Base-by-base conservation (phyloP, 73 alveolate species). In the Uronychia setigera region DNA sequence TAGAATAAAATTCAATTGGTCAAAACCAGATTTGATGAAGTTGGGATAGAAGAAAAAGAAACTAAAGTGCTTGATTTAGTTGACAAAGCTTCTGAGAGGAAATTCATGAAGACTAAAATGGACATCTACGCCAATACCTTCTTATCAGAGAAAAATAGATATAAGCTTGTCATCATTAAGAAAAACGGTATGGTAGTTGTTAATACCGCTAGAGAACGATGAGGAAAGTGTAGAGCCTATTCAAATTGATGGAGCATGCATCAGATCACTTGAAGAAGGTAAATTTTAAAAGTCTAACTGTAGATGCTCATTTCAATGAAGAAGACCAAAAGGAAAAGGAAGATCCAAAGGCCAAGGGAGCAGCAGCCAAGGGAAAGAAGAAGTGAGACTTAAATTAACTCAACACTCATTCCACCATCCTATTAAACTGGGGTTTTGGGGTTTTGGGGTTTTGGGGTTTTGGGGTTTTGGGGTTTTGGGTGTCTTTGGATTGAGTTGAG, bases 241-340 rank as follows among this genome's bases (percentile, higher is more conserved):
- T 31, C 84, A 33, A 1, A 82, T 88, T 29, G 91, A 88, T 76
- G 91, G 94, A 25, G 94, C 91, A 27, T 88, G 94, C 32, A 82
- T 88, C 30, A 81, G 94, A 35, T 59, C 94, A 31, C 94, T 87
- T 29, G 94, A 88, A 75, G 94, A 88, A 60, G 67, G 67, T 46
- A 19, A 19, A 19, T 5, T 46, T 46, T n/a, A n/a, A n/a, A n/a
- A n/a, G 67, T 5, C 67, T 46, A 46, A 46, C 67, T 19, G 19
- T 46, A 46, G 94, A 88, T 76, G 80, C 79, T 32, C 31, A 81
- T 13, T 88, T 78, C 82, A 88, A 81, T 27, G 91, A 81, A 46
- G 94, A 88, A 26, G 77, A 46, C n/a, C 67, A 46, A 46, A 46
- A 46, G 67, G 67, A 46, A 19, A 46, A 46, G 67, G 67, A 46